These are phyloP conservation scores for Rhizomucor miehei DNA, from an alignment of 371 early-diverging fungal species.

Conservation along the genomic window DNA sequence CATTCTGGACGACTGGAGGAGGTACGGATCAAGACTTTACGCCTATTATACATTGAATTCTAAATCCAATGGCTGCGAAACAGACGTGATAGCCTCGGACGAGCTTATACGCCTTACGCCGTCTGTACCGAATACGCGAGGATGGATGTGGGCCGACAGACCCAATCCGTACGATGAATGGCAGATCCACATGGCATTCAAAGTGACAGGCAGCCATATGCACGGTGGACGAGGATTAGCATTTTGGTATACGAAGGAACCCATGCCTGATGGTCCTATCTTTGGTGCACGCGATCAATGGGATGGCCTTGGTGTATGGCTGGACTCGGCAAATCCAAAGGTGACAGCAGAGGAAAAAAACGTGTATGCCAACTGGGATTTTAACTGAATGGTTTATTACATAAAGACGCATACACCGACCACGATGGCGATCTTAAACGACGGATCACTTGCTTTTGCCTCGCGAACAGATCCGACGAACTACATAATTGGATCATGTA, in stretches of 20 bases:
- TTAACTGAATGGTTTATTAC: neutral
- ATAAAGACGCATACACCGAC: slow-evolving; percentile 59
- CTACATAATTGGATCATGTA: slow-evolving; percentile 62
- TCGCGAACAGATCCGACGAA: slow-evolving; percentile 43
- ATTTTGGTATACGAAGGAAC: slow-evolving; percentile 81
- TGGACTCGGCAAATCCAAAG: slow-evolving; percentile 65
- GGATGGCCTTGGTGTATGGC: slow-evolving; percentile 68
- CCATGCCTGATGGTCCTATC: slow-evolving; percentile 58
- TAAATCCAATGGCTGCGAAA: neutral
- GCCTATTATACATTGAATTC: slow-evolving; percentile 1
- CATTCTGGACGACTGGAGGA: slow-evolving; percentile 54
- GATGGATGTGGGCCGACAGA: slow-evolving; percentile 67
- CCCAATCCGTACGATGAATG: slow-evolving; percentile 74
- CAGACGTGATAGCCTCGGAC: slow-evolving; percentile 55
- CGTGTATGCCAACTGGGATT: neutral
- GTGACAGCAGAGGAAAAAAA: slow-evolving; percentile 21
- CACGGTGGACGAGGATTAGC: slow-evolving; percentile 84
- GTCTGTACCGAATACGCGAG: slow-evolving; percentile 61
- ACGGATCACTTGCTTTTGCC: slow-evolving; percentile 55
- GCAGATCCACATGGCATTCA: slow-evolving; percentile 70
- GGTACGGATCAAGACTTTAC: slow-evolving; percentile 25
- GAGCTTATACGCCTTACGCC: slow-evolving; percentile 72
- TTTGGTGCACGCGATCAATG: slow-evolving; percentile 73
- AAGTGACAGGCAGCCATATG: slow-evolving; percentile 58
- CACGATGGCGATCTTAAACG: slow-evolving; percentile 69